phyloP scores from a whole-genome alignment of 441 rosid genomes.

The Bocquillonia castaneifolia region DNA sequence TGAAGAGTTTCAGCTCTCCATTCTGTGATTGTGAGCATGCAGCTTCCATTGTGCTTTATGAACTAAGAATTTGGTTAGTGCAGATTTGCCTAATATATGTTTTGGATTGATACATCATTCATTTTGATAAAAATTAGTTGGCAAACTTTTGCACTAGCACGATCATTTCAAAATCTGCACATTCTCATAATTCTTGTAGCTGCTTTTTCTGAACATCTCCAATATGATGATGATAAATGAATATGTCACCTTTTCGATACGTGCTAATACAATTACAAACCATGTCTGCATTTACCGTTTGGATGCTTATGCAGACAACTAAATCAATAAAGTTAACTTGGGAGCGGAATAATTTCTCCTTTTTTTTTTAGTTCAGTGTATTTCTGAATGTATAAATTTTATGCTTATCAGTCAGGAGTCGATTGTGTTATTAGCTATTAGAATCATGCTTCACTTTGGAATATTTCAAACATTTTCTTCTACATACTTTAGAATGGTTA shows the following conservation, averaged over 20 bases:
- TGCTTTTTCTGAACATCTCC: neutral
- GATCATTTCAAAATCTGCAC: neutral
- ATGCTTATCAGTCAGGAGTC: neutral
- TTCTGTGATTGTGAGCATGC: neutral
- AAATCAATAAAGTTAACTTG: neutral
- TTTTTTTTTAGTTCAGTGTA: neutral
- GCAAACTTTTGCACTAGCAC: neutral
- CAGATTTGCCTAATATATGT: neutral
- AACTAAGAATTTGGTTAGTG: neutral
- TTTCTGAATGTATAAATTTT: neutral
- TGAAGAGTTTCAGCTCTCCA: slow-evolving; percentile 2
- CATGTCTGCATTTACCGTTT: neutral
- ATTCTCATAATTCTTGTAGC: neutral
- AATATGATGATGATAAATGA: neutral
- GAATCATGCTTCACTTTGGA: too few species aligned
- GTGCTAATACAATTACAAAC: neutral
- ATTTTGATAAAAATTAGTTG: neutral
- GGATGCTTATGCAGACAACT: neutral
- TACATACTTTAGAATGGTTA: neutral
- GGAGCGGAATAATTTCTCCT: too few species aligned
- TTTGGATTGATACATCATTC: neutral
- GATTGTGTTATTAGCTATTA: too few species aligned
- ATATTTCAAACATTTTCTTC: too few species aligned
- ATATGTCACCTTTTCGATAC: neutral
- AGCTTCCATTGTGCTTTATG: neutral